Percentiles rank a stretch among this genome's conserved stretches.
Evolutionary conservation across 2,329 filamentous ascomycete genomes (phyloP).

Genomic region (Atkinsonella texensis): DNA sequence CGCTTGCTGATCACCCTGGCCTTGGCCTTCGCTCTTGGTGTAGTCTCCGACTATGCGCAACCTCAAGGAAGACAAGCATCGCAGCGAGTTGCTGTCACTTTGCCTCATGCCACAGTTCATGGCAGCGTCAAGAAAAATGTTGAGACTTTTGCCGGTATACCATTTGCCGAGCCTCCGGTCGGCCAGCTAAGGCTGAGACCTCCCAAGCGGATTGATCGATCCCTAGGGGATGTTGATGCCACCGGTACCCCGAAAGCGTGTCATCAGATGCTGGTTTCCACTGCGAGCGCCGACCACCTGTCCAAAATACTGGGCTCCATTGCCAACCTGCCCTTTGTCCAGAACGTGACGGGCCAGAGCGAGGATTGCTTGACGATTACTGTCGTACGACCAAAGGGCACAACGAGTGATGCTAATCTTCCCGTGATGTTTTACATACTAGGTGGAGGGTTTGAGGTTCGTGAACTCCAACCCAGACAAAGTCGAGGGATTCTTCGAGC

Average conservation of each 20-base stretch:
- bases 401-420: constrained; percentile 28
- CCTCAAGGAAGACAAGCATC: background rate
- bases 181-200: constrained; percentile 47
- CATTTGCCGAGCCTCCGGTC: constrained; percentile 49
- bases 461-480: background rate
- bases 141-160: constrained; percentile 51
- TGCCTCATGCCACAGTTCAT: background rate
- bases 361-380: constrained; percentile 42
- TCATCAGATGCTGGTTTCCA: constrained; percentile 35
- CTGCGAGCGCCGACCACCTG: constrained; percentile 18
- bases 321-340: constrained; percentile 31
- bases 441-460: constrained; percentile 31
- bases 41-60: background rate
- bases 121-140: constrained; percentile 17
- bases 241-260: constrained; percentile 38
- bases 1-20: background rate
- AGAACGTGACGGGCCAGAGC: constrained; percentile 12
- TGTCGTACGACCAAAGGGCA: constrained; percentile 33
- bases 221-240: constrained; percentile 40
- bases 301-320: constrained; percentile 26
- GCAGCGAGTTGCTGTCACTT: background rate
- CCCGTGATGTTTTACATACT: constrained; percentile 48
- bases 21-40: background rate
- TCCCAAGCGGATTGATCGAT: constrained; percentile 36
- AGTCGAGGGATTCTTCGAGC: background rate